phyloP scores from a whole-genome alignment of 345 rosid species.

The Eucalyptus cloeziana region DNA sequence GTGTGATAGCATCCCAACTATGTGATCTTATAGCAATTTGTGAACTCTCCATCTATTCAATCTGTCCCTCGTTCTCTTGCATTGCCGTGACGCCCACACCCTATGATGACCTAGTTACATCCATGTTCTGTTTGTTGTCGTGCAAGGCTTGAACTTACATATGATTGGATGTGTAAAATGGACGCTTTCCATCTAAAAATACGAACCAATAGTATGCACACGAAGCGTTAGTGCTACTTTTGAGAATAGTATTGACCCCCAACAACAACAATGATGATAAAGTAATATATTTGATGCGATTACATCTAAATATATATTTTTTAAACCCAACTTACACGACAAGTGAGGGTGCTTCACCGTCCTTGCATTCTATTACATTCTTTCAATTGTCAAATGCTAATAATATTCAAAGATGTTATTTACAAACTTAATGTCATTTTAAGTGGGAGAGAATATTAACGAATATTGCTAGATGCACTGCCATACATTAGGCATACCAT shows the following conservation, averaged over 20 bases:
- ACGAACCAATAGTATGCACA: background rate
- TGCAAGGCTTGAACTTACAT: background rate
- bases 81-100: background rate
- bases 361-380: background rate
- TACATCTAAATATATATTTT: background rate
- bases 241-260: background rate
- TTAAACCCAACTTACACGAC: background rate
- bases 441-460: background rate
- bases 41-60: background rate
- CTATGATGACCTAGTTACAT: background rate
- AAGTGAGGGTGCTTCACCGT: background rate
- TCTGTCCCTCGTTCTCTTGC: background rate
- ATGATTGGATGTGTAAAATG: background rate
- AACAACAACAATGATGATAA: background rate
- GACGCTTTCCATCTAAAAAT: background rate
- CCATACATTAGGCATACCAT: fast-evolving
- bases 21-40: background rate
- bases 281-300: background rate
- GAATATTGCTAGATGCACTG: fast-evolving
- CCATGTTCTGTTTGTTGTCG: background rate
- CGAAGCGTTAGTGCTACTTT: background rate
- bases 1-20: background rate
- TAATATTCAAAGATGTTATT: background rate
- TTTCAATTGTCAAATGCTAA: background rate
- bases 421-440: fast-evolving